Evolutionary conservation across 192 early-diverging fungal genomes (phyloP).

Genomic region (Backusella sp.): DNA sequence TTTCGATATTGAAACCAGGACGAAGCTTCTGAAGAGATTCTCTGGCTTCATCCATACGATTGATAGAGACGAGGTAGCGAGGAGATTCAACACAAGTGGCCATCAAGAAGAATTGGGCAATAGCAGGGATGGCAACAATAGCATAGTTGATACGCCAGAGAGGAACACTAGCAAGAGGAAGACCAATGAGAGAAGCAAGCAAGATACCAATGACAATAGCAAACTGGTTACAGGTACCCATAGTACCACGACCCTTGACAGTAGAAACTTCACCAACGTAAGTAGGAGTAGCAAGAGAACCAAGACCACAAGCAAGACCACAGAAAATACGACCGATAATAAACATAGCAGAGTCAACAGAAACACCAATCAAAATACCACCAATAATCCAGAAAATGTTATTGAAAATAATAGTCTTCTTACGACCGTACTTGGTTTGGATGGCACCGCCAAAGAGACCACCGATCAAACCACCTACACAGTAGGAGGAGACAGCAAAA

Average conservation of each 20-base stretch:
- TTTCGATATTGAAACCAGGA: constrained; percentile 50
- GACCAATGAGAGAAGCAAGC: constrained; percentile 58
- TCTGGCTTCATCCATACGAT: constrained; percentile 58
- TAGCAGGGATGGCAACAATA: constrained; percentile 56
- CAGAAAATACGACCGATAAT: constrained; percentile 68
- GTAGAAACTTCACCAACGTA: constrained; percentile 46
- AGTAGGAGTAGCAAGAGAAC: constrained; percentile 51
- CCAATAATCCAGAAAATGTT: constrained; percentile 66
- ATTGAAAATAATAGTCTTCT: constrained; percentile 10
- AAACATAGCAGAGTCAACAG: constrained; percentile 58
- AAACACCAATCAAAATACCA: constrained; percentile 59
- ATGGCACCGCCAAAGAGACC: constrained; percentile 51
- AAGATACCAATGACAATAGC: constrained; percentile 76
- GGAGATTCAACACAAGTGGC: constrained; percentile 63
- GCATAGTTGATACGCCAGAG: constrained; percentile 71
- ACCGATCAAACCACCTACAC: constrained; percentile 54
- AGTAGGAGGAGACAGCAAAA: constrained; percentile 43
- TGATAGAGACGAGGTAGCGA: constrained; percentile 50
- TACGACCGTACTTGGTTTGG: constrained; percentile 39
- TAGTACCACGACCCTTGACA: constrained; percentile 57
- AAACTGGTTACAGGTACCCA: constrained; percentile 41
- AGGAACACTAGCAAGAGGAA: constrained; percentile 29
- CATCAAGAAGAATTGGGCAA: constrained; percentile 56
- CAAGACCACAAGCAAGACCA: constrained; percentile 72
- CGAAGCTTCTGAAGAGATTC: constrained; percentile 53